phyloP scores from a whole-genome alignment of 805 yeast genomes.

The Sugiyamaella valdiviana region DNA sequence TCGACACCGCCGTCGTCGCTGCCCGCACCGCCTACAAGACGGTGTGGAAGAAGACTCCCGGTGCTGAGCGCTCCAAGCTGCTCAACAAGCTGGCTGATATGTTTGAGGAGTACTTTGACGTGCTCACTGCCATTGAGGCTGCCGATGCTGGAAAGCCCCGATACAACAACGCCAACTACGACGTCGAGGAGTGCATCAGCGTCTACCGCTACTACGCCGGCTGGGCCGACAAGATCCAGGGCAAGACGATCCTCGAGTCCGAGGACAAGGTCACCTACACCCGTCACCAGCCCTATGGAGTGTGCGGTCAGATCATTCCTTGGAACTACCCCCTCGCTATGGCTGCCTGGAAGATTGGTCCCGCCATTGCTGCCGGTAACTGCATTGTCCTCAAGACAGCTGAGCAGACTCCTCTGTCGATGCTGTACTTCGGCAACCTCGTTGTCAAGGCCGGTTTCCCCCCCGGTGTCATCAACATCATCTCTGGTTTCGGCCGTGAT shows the following conservation, averaged over 20 bases:
- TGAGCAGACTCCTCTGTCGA: constrained; percentile 86
- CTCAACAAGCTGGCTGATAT: constrained; percentile 70
- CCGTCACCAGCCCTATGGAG: constrained; percentile 87
- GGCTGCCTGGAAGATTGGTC: constrained; percentile 94
- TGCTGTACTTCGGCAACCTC: constrained; percentile 64
- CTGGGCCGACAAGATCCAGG: constrained; percentile 81
- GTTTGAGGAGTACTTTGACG: constrained; percentile 64
- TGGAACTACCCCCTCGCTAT: constrained; percentile 95
- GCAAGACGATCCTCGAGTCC: constrained; percentile 71
- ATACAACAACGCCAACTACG: constrained; percentile 56
- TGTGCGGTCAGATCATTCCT: constrained; percentile 92
- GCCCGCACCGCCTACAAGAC: constrained; percentile 71
- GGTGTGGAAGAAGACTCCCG: constrained; percentile 65
- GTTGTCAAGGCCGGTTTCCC: constrained; percentile 83
- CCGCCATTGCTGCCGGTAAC: constrained; percentile 88
- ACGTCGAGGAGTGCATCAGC: constrained; percentile 60
- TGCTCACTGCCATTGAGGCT: constrained; percentile 74
- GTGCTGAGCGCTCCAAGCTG: constrained; percentile 56
- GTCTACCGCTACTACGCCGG: constrained; percentile 85
- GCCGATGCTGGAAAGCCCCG: constrained; percentile 84
- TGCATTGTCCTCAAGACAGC: constrained; percentile 84
- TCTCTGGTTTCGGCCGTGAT: constrained; percentile 79
- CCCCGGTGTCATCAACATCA: constrained; percentile 81
- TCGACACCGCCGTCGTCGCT: constrained; percentile 78
- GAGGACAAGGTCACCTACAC: constrained; percentile 67